These are phyloP conservation scores for Ceratonia siliqua DNA, from an alignment of 306 rosid genomes.

Conservation along the genomic window DNA sequence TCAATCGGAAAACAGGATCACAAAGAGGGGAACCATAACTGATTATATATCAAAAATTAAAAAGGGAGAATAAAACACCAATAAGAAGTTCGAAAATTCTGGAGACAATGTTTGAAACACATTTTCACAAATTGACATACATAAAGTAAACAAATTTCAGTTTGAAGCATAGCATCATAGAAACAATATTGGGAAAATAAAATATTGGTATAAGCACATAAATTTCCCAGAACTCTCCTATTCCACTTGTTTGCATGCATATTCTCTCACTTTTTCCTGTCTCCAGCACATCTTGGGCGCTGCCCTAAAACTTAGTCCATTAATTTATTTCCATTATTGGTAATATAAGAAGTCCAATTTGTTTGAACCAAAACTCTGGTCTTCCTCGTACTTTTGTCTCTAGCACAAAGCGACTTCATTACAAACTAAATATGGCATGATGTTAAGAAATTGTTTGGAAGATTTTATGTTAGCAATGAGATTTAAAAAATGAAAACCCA, in stretches of 20 bases:
- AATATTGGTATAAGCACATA: neutral
- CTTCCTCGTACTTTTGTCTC: neutral
- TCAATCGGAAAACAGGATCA: neutral
- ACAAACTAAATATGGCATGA: neutral
- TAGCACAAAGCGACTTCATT: neutral
- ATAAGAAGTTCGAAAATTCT: neutral
- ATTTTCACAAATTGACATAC: neutral
- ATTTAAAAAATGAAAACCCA: neutral
- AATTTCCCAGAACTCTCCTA: neutral
- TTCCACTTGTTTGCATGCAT: neutral
- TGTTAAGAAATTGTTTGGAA: neutral
- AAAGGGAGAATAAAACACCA: neutral
- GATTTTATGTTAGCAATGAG: neutral
- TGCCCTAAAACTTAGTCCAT: neutral
- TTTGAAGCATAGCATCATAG: neutral
- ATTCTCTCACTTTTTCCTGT: neutral
- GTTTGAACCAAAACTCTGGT: conserved; percentile 15
- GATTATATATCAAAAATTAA: neutral
- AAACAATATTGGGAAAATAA: neutral
- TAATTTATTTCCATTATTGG: neutral
- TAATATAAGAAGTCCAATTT: neutral
- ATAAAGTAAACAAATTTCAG: neutral
- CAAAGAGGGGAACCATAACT: neutral
- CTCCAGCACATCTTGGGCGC: neutral
- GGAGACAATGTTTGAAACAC: neutral